Conservation (phyloP, 495 filamentous ascomycete genomes). For the Trypethelium eluteriae region DNA sequence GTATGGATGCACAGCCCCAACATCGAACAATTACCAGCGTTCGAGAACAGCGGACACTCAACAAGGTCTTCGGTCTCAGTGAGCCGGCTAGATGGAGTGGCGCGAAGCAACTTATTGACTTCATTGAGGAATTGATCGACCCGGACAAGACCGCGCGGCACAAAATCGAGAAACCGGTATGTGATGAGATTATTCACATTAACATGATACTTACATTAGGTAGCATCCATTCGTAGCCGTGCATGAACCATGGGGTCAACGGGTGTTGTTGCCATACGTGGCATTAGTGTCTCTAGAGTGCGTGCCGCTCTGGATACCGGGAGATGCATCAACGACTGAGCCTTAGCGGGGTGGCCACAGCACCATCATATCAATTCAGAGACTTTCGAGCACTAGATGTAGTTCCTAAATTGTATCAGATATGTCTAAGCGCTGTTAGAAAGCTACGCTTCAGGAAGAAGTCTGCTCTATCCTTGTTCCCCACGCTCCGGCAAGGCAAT, state of each 20-base stretch:
- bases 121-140: background rate
- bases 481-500: too few relatives aligned
- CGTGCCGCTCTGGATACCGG: conserved; percentile 3
- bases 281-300: background rate
- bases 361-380: too few relatives aligned
- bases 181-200: background rate
- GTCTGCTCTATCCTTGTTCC: too few relatives aligned
- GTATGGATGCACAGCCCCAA: background rate
- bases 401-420: too few relatives aligned
- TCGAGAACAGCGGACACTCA: background rate
- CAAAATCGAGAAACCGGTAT: background rate
- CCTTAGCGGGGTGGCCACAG: too few relatives aligned
- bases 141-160: background rate
- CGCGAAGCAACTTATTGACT: background rate
- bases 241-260: background rate
- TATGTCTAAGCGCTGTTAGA: too few relatives aligned
- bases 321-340: too few relatives aligned
- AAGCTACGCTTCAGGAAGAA: too few relatives aligned
- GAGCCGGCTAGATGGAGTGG: background rate
- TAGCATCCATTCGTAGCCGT: background rate
- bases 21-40: background rate
- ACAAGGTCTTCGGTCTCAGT: background rate
- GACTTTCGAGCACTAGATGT: too few relatives aligned
- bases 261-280: background rate
- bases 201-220: background rate